Percentiles rank a stretch among this genome's conserved stretches.
These are phyloP conservation scores for Penicillium ochrochloron DNA, from an alignment of 495 filamentous ascomycete genomes.

Conservation along the genomic window DNA sequence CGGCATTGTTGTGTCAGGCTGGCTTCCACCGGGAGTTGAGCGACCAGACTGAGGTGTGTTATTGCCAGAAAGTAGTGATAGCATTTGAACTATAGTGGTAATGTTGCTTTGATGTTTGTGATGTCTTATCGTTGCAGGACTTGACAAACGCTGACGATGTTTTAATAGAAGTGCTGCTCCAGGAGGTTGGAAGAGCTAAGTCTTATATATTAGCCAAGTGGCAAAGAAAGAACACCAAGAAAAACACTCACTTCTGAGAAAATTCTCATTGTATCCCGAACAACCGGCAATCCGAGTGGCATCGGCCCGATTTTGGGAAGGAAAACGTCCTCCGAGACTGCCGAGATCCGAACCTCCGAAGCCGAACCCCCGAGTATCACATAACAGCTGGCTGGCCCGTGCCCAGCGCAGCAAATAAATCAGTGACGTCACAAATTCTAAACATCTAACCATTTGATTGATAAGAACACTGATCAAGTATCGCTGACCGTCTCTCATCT, in stretches of 20 bases:
- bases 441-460: no score
- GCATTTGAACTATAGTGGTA: slow-evolving; percentile 15
- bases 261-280: slow-evolving; percentile 4
- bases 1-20: slow-evolving; percentile 9
- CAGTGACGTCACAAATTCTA: no score
- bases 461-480: no score
- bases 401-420: no score
- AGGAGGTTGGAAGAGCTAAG: not conserved
- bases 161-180: not conserved
- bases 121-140: not conserved
- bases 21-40: slow-evolving; percentile 20
- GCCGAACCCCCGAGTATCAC: slow-evolving; percentile 11
- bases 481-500: no score
- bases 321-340: not conserved
- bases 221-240: not conserved
- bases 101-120: not conserved
- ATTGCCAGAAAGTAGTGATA: slow-evolving; percentile 25
- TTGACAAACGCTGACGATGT: not conserved
- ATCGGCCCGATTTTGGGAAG: slow-evolving; percentile 5
- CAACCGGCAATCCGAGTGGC: not conserved
- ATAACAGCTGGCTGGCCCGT: no score
- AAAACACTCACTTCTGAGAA: not conserved
- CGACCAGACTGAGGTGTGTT: slow-evolving; percentile 28
- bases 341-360: slow-evolving; percentile 28
- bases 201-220: not conserved